Evolutionary conservation across 768 basidiomycete species (phyloP), one percentile per base, ranked within the genome.

Genomic region (Gelatoporia subvermispora): DNA sequence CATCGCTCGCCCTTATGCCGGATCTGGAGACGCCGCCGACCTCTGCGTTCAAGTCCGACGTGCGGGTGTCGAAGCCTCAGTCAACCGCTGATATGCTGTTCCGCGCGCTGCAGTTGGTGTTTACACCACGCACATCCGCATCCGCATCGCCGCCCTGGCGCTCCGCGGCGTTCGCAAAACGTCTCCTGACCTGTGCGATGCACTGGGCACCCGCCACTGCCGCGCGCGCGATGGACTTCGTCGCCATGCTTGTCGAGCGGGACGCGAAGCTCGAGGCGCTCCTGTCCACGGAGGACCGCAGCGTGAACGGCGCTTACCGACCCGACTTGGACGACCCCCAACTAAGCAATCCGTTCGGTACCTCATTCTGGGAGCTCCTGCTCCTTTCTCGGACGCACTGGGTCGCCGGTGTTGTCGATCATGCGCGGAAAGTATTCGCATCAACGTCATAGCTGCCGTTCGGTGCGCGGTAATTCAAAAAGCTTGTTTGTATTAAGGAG

Each of bases 161-260:
- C 57, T 79, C 85, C 37, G 90, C 93, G 38, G 92, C 95, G 2
- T 98, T 98, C 67, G 78, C 88, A 46, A 98, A 98, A 69, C 88
- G 95, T n/a, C 75, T 98, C 41, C 73, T 95, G 23, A 76, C 78
- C 41, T 83, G 85, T 28, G 79, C 85, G 4, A 72, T 98, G 35
- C 83, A 88, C 60, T 93, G 94, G 84, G 79, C 93, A 0, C 74
- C 89, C 3, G 58, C 67, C 1, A 72, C 78, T 10, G 81, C 83
- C 17, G 68, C 84, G 39, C 82, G 84, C 24, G 73, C 85, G 17
- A 65, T 98, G 35, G 81, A 82, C 28, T 88, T 96, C 55, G 82
- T 94, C 7, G 70, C 71, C 34, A 74, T 71, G 37, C 71, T 98
- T 55, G 68, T 96, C 46, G 79, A 76, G 41, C 85, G 84, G 60